Base-by-base conservation (phyloP, 352 stramenopile genomes). In the Phytophthora fragariae region DNA sequence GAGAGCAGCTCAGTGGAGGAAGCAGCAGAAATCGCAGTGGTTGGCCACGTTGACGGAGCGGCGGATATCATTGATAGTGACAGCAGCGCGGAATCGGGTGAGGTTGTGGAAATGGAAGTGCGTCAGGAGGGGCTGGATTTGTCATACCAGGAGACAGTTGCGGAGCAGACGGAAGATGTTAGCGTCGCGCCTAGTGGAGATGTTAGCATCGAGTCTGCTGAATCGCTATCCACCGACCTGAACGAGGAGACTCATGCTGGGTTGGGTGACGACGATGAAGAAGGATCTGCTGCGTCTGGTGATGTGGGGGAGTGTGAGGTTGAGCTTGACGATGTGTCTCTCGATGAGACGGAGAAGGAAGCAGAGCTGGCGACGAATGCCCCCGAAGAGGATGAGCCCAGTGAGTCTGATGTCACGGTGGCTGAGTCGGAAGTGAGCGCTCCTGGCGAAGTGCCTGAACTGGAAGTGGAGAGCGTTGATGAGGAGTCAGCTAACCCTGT, bases 91-190 rank as follows among this genome's bases (percentile, higher is more conserved):
- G 61, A 73, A 31, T 55, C 46, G 6, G 55, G 57, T 8, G 35
- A 70, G 37, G 21, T 72, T 59, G 68, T 80, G 33, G 73, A 80
- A 47, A 29, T 69, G n/a, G 57, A 70, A 70, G 57, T 72, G 29
- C 67, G 17, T 5, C 67, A 75, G 46, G 67, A 79, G 35, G 63
- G 54, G 50, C 19, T 73, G 19, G 57, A 66, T 9, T 67, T 79
- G 53, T 68, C 58, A 19, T 68, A 73, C 24, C 37, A 52, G 5
- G 35, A 75, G 49, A 47, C 19, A 4, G 49, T 39, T 44, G 54
- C 14, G 21, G 73, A 49, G 62, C 62, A 66, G 54, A 37, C 82
- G 8, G 80, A 73, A 0, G 78, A 82, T 31, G 80, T 72, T 53
- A 53, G 50, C 33, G 27, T 37, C 17, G 21, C 5, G 24, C 24